Evolutionary conservation across 768 basidiomycete genomes (phyloP).

Genomic region (Pisolithus albus): DNA sequence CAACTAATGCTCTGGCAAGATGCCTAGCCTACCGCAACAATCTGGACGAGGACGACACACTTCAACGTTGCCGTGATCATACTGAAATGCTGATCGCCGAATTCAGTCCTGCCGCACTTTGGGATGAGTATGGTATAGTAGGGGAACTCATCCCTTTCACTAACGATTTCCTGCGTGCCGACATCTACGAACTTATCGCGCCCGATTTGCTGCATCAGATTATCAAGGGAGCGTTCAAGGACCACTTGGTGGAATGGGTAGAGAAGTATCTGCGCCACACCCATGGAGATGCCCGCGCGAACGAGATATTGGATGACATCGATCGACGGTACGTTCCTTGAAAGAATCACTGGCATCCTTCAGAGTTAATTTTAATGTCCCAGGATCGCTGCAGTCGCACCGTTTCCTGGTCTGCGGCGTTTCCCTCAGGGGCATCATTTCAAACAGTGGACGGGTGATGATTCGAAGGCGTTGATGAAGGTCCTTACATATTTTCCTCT

Average conservation of each 20-base stretch:
- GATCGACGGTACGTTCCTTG: slow-evolving; percentile 16
- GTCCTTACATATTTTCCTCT: slow-evolving; percentile 7
- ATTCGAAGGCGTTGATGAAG: slow-evolving; percentile 37
- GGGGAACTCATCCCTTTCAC: slow-evolving; percentile 28
- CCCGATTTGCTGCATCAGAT: slow-evolving; percentile 28
- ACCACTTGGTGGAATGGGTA: slow-evolving; percentile 31
- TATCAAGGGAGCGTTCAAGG: slow-evolving; percentile 30
- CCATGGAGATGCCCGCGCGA: slow-evolving; percentile 9
- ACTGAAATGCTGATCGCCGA: no score
- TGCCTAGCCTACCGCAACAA: no score
- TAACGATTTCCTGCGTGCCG: slow-evolving; percentile 21
- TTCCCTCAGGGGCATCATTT: slow-evolving; percentile 28
- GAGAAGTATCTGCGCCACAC: slow-evolving; percentile 12
- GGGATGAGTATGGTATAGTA: slow-evolving; percentile 31
- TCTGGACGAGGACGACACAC: no score
- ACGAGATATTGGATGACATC: slow-evolving; percentile 24
- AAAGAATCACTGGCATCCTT: background rate
- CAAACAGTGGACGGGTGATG: slow-evolving; percentile 34
- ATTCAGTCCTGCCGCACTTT: slow-evolving; percentile 8
- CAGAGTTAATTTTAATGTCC: background rate
- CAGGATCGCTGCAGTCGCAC: slow-evolving; percentile 24
- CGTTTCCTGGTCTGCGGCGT: slow-evolving; percentile 20
- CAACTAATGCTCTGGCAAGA: no score
- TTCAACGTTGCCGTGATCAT: no score
- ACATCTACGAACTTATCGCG: slow-evolving; percentile 26